A percentile compares a stretch with the other conserved stretches of the same genome.
Conservation (phyloP, 495 filamentous ascomycete species). For the Penicillium roqueforti region DNA sequence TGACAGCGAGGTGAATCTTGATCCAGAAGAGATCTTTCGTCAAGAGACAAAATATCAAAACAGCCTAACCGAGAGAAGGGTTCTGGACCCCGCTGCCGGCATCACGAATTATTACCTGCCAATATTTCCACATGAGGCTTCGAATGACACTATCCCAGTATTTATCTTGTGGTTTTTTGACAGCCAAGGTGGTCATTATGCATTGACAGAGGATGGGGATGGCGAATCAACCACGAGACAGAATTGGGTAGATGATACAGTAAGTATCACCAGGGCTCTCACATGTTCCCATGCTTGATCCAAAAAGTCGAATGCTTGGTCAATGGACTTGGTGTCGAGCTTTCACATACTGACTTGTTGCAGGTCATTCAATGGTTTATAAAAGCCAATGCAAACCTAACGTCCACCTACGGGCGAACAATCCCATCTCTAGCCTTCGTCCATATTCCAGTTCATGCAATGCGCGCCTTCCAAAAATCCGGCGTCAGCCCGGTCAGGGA, state of each 20-base stretch:
- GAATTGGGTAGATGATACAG: slow-evolving; percentile 32
- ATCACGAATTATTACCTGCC: slow-evolving; percentile 64
- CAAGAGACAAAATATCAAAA: slow-evolving; percentile 50
- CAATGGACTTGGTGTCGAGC: not conserved
- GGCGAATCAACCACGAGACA: slow-evolving; percentile 32
- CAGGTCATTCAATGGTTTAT: slow-evolving; percentile 57
- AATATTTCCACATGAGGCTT: slow-evolving; percentile 33
- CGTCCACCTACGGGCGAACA: slow-evolving; percentile 26
- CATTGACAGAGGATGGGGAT: slow-evolving; percentile 34
- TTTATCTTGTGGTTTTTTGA: slow-evolving; percentile 73
- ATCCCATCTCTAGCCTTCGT: slow-evolving; percentile 67
- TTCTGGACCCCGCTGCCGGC: slow-evolving; percentile 43
- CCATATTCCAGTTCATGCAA: slow-evolving; percentile 61
- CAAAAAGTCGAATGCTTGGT: too few species aligned
- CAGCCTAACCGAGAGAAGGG: slow-evolving; percentile 44
- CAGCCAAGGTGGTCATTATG: slow-evolving; percentile 56
- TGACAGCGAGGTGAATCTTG: slow-evolving; percentile 58
- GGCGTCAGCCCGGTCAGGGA: slow-evolving; percentile 37
- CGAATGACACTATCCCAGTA: slow-evolving; percentile 27
- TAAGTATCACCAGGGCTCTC: not conserved
- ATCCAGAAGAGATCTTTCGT: slow-evolving; percentile 46
- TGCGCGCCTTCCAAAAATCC: slow-evolving; percentile 45
- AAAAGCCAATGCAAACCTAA: slow-evolving; percentile 39
- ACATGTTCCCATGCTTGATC: not conserved
- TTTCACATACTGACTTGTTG: not conserved